Base-by-base conservation (phyloP, 345 rosid genomes). In the Raphanus sativus region DNA sequence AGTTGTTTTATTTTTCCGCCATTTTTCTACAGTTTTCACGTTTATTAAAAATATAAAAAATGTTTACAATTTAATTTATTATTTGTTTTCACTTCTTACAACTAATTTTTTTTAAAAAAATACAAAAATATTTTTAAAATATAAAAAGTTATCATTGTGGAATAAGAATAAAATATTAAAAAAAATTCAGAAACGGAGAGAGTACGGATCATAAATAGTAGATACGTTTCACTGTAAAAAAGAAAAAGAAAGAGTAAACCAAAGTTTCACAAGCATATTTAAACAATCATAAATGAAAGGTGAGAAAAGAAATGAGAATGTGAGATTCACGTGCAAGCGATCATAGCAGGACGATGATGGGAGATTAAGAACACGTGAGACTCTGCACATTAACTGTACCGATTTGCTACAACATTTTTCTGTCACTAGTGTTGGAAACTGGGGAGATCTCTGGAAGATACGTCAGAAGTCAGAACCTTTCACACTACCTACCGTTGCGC, bases 251-350 rank as follows among this genome's bases (percentile, higher is more conserved):
- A 21, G 29, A 28, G 1, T 45, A 12, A 12, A 45, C 15, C 1
- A 45, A 45, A 21, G 29, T 56, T 21, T 56, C 13, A 24, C 28
- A 21, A 0, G 13, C 4, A 24, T 21, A 9, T 56, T 56, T 24
- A 21, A 56, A 56, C 29, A 21, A 21, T 56, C 2, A 56, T 56
- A 3, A 56, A 56, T 58, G 63, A 24, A 11, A 9, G 62, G 32
- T 58, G 1, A 58, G 11, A 25, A 25, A 25, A 11, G 8, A 34
- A 55, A 55, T 8, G 63, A 59, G 33, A 11, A 59, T 26, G 63
- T 59, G 63, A 26, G 63, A 59, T 59, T 59, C 63, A 59, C 63
- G 63, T 59, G 62, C 29, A 58, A 48, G 54, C 17, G 54, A 45
- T 48, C 5, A 13, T 48, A 13, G 54, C 54, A 48, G 54, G 30